Conservation (phyloP, 768 basidiomycete genomes). For the Zangia roseola region DNA sequence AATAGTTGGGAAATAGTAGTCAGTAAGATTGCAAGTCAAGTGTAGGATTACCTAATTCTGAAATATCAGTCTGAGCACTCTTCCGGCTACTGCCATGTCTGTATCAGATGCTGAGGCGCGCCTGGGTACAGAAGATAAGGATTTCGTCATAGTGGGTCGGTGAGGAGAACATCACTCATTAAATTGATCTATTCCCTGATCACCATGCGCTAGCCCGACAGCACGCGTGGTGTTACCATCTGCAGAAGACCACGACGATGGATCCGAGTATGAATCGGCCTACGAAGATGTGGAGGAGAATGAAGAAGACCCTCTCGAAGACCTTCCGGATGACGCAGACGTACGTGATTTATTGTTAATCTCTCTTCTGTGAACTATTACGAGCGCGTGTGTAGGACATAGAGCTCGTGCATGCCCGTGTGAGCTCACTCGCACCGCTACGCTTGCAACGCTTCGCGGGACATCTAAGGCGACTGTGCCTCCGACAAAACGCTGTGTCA, state of each 20-base stretch:
- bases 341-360: conserved; percentile 40
- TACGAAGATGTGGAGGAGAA: conserved; percentile 43
- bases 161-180: conserved; percentile 1
- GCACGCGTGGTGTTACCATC: conserved; percentile 52
- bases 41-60: conserved; percentile 10
- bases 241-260: conserved; percentile 26
- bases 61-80: neutral
- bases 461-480: conserved; percentile 70
- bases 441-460: conserved; percentile 69
- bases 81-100: conserved; percentile 19
- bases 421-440: conserved; percentile 66
- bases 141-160: conserved; percentile 27
- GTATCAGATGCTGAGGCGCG: conserved; percentile 12
- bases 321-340: conserved; percentile 83
- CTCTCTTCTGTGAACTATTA: neutral
- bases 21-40: too few species aligned
- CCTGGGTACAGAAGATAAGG: conserved; percentile 17
- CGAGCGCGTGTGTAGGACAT: conserved; percentile 57
- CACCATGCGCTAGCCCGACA: conserved; percentile 18
- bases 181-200: conserved; percentile 1
- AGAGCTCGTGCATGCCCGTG: conserved; percentile 78
- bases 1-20: too few species aligned
- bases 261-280: conserved; percentile 38
- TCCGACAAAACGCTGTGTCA: conserved; percentile 83
- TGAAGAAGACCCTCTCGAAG: conserved; percentile 68